Evolutionary conservation across 768 basidiomycete genomes (phyloP).

Genomic region (Pisolithus microcarpus): DNA sequence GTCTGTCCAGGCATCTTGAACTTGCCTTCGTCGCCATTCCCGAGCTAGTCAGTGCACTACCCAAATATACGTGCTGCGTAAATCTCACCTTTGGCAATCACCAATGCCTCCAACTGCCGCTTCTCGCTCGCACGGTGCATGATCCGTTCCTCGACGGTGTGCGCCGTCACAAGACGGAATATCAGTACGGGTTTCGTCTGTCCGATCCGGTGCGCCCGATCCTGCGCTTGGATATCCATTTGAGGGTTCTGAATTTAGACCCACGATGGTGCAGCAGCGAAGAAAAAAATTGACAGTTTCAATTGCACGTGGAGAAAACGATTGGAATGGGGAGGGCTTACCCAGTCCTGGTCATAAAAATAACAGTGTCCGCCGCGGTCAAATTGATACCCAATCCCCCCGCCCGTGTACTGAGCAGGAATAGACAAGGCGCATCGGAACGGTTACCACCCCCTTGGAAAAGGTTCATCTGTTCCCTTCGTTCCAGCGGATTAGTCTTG

Average conservation of each 20-base stretch:
- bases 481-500: slow-evolving; percentile 65
- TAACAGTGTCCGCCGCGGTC: slow-evolving; percentile 50
- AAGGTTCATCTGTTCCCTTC: slow-evolving; percentile 75
- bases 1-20: slow-evolving; percentile 68
- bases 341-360: slow-evolving; percentile 22
- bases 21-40: slow-evolving; percentile 44
- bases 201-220: slow-evolving; percentile 92
- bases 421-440: slow-evolving; percentile 60
- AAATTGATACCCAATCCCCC: slow-evolving; percentile 96
- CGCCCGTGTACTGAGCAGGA: slow-evolving; percentile 88
- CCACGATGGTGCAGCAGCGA: background rate
- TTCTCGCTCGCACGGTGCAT: slow-evolving; percentile 84
- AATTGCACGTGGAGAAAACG: too few species aligned
- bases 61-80: background rate
- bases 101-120: slow-evolving; percentile 85
- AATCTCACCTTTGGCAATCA: slow-evolving; percentile 78
- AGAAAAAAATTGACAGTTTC: background rate
- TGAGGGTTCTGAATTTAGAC: slow-evolving; percentile 65
- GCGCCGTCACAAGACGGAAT: slow-evolving; percentile 77
- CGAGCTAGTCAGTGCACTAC: background rate
- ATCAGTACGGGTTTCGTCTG: slow-evolving; percentile 88
- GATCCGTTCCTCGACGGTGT: slow-evolving; percentile 90
- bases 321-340: background rate
- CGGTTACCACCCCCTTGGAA: slow-evolving; percentile 72
- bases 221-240: slow-evolving; percentile 95